Base-by-base conservation (phyloP, 805 yeast genomes). In the Wickerhamiella azyma region DNA sequence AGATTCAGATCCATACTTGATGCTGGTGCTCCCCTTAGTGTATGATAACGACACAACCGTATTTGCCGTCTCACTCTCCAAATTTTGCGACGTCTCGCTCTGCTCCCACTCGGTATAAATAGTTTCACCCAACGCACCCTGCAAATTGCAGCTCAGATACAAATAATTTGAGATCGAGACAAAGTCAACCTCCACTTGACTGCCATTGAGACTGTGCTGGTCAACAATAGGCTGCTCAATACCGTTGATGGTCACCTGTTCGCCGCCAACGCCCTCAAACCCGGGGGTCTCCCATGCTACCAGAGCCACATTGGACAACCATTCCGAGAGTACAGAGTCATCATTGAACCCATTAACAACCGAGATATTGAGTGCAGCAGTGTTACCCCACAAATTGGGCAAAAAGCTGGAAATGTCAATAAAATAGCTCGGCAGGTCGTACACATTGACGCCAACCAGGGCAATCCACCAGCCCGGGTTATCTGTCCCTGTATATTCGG, bases 401-500 rank as follows among this genome's bases (percentile, higher is more conserved):
- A 85, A 63, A 50, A 77, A 68, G 0, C 81, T 76, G 9, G 89
- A 74, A 40, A 85, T 55, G 51, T 85, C 94, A 39, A 85, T 59
- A 47, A 76, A 79, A 51, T 80, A 67, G n/a, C 80, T 70, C 16
- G 76, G 77, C 26, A 85, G 64, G 59, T 85, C 94, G 62, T 78
- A 83, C 0, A 94, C 79, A 48, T 76, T 72, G 18, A 72, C 69
- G 2, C 84, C 78, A 6, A 85, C 94, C 49, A 82, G 75, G 3
- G 94, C 84, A 41, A 72, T 69, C 94, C 94, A 85, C 41, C 85
- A 63, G 2, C 79, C 69, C 1, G 95, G 94, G 1, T 86, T 74
- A 26, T 78, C 63, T 1, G 94, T 94, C 5, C 94, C 94, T 1
- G 94, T 76, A 63, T 70, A 85, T n/a, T 85, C 71, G 9, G 77